These are phyloP conservation scores for Xylaria acuta DNA, from an alignment of 495 filamentous ascomycete genomes.

Conservation along the genomic window DNA sequence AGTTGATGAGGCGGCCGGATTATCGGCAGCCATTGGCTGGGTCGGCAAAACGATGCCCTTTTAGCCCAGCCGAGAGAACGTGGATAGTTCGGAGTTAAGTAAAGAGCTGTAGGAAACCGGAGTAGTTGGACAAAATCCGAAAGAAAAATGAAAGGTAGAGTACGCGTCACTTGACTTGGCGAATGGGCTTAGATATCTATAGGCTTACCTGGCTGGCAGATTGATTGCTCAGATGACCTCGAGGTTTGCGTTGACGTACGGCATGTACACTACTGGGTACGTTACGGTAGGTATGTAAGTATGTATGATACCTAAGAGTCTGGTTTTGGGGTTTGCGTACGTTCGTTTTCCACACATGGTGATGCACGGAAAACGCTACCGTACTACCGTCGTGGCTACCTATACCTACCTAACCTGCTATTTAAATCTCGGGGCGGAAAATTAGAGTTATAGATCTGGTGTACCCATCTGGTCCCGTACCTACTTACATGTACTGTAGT, in stretches of 20 bases:
- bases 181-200: conserved; percentile 4
- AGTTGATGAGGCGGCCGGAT: background rate
- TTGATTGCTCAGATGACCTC: background rate
- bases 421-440: background rate
- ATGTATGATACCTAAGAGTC: background rate
- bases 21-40: background rate
- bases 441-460: background rate
- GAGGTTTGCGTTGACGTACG: background rate
- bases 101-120: background rate
- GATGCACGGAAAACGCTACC: background rate
- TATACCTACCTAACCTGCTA: no score
- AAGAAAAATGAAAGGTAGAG: background rate
- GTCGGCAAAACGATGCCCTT: background rate
- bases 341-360: background rate
- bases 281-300: background rate
- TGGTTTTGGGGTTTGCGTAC: background rate
- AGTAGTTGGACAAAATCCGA: background rate
- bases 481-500: no score
- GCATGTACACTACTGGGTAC: no score
- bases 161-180: conserved; percentile 14
- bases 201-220: background rate
- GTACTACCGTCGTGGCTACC: no score
- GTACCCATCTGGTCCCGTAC: no score
- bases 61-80: background rate
- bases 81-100: background rate